Evolutionary conservation across 1,284 basidiomycete species (phyloP), one percentile per base, ranked within the genome.

Genomic region (Coriolopsis trogii): DNA sequence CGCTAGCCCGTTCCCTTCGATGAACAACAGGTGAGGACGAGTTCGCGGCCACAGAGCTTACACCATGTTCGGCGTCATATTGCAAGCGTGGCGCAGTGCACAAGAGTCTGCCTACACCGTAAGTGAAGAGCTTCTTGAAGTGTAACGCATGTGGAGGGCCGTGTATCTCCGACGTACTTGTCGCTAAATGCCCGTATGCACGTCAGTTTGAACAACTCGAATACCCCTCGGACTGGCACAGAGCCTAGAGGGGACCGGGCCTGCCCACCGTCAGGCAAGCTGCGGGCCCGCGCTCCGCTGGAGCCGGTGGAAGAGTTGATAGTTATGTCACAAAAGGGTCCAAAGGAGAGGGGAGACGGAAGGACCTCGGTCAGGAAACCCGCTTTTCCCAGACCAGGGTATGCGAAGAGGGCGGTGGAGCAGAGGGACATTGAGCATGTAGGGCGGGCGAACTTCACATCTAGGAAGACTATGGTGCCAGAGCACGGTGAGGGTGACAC

Each of bases 271-370:
- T 46, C 39, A 36, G 48, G 40, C 16, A 23, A 23, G 41, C 56
- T 56, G 53, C 57, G 57, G 57, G 23, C 53, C 53, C 49, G 57
- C 57, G 53, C 53, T 59, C 57, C 57, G 57, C 51, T 59, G 57
- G 51, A 45, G 42, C 57, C 57, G 57, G 57, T 49, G 46, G 41
- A 45, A 18, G 42, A n/a, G n/a, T n/a, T n/a, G n/a, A n/a, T n/a
- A n/a, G n/a, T 37, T 44, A 42, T 44, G 50, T 53, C 57, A 55
- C 46, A 33, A 51, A 53, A 59, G 51, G 33, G 40, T 41, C 51
- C 48, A 20, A 26, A 39, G 49, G 46, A 39, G 29, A 41, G 56
- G 46, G 40, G 46, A 47, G 46, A 46, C 53, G 56, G 56, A 51
- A 51, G 56, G 56, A 58, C 31, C 56, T 55, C 53, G 49, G 43